phyloP scores from a whole-genome alignment of 495 filamentous ascomycete species.

The Parathielavia appendiculata region DNA sequence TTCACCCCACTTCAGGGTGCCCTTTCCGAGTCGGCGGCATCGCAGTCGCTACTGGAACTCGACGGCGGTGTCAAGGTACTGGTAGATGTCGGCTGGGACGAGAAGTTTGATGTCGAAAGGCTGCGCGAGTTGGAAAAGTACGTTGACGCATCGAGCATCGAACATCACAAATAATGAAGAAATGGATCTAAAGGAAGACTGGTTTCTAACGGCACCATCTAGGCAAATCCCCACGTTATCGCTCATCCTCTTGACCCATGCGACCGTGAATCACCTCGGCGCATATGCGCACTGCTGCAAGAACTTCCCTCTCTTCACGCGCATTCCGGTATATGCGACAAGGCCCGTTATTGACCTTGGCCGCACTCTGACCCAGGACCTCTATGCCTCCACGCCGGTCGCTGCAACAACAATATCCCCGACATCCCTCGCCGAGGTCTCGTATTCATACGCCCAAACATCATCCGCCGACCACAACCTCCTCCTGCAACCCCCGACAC shows the following conservation, averaged over 20 bases:
- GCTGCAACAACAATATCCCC: conserved; percentile 73
- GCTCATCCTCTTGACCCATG: conserved; percentile 89
- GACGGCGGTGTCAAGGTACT: conserved; percentile 95
- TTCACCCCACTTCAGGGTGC: conserved; percentile 91
- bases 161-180: not conserved
- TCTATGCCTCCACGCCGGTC: conserved; percentile 84
- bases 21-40: conserved; percentile 77
- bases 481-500: conserved; percentile 71
- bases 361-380: conserved; percentile 81
- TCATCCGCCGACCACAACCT: conserved; percentile 48
- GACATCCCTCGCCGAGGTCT: conserved; percentile 62
- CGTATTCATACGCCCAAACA: conserved; percentile 52
- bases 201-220: conserved; percentile 16
- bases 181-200: too few relatives aligned
- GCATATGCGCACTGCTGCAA: conserved; percentile 97
- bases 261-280: conserved; percentile 82
- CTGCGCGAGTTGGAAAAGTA: conserved; percentile 86
- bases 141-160: not conserved
- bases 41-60: conserved; percentile 90
- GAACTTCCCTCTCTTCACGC: conserved; percentile 82
- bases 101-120: conserved; percentile 73
- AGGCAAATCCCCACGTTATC: conserved; percentile 89
- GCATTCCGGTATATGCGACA: conserved; percentile 95
- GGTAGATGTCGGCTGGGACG: conserved; percentile 94
- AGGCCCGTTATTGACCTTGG: conserved; percentile 89